A percentile compares a stretch with the other conserved stretches of the same genome.
Evolutionary conservation across 2,329 filamentous ascomycete genomes (phyloP).

Genomic region (Fusarium albidum): DNA sequence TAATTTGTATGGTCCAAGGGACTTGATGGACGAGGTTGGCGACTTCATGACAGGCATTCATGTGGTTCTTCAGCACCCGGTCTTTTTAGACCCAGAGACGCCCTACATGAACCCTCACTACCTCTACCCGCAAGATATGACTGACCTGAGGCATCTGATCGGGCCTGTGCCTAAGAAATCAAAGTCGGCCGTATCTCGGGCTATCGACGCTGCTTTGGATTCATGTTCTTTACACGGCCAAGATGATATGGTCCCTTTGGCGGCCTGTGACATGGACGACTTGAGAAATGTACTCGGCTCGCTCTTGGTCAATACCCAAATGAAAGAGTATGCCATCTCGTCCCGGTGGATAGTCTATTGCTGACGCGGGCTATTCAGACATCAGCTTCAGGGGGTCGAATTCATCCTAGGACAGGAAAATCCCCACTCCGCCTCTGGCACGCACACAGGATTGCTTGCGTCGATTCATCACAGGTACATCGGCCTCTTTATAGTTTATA

Average conservation of each 20-base stretch:
- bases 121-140: background rate
- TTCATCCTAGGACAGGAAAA: background rate
- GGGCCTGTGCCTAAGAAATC: fast-evolving
- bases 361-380: background rate
- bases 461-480: background rate
- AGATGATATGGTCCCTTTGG: background rate
- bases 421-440: fast-evolving
- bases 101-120: background rate
- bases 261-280: background rate
- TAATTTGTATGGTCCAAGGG: background rate
- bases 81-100: background rate
- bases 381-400: background rate
- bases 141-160: background rate
- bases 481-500: too few relatives aligned
- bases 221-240: background rate
- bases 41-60: fast-evolving
- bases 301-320: fast-evolving
- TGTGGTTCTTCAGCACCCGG: conserved; percentile 1
- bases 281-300: fast-evolving
- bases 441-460: background rate
- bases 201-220: background rate
- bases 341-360: fast-evolving
- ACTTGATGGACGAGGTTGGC: background rate
- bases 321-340: background rate
- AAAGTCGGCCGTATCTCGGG: background rate